Base-by-base conservation (phyloP, 352 stramenopile species). In the Globisporangium cederbergense region DNA sequence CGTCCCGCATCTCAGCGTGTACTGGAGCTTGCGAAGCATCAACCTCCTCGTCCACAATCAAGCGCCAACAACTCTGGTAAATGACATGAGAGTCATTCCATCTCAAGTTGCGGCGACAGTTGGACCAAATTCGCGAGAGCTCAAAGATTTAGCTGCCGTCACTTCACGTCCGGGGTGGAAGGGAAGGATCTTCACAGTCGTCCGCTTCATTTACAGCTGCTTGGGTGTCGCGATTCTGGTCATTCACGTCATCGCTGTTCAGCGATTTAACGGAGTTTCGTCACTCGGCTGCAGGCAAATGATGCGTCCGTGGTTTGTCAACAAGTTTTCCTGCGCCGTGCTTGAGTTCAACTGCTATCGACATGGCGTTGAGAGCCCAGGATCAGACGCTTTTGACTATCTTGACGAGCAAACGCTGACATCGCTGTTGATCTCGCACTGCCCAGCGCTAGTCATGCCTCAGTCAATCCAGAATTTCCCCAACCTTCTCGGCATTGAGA, bases 281-380 rank as follows among this genome's bases (percentile, higher is more conserved):
- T 20, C 22, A 16, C 45, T 53, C n/a, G 51, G 50, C 50, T 86
- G 77, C 46, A 36, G 66, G 10, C 67, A 79, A 28, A 49, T 28
- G 5, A 73, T 81, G 50, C 65, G 67, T 14, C 72, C 73, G 13
- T 86, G 75, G 77, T 73, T 86, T 28, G 66, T 64, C 14, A 64
- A 57, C 30, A 73, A 81, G 28, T 65, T 70, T 4, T 55, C 70
- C 8, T 76, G 70, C 32, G 54, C 66, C 16, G 57, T 74, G 16
- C 46, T 67, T 10, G 34, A 66, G 25, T 72, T 72, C 61, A 69
- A 77, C 28, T 77, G 70, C 52, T 53, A 74, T 36, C 59, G 55
- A 4, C 62, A 62, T 43, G 58, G 64, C 16, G 22, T 49, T 9
- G 43, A 25, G 16, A 62, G 18, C 5, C 57, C 59, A 16, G 11